phyloP scores from a whole-genome alignment of 805 yeast species.

The Lipomyces kockii region DNA sequence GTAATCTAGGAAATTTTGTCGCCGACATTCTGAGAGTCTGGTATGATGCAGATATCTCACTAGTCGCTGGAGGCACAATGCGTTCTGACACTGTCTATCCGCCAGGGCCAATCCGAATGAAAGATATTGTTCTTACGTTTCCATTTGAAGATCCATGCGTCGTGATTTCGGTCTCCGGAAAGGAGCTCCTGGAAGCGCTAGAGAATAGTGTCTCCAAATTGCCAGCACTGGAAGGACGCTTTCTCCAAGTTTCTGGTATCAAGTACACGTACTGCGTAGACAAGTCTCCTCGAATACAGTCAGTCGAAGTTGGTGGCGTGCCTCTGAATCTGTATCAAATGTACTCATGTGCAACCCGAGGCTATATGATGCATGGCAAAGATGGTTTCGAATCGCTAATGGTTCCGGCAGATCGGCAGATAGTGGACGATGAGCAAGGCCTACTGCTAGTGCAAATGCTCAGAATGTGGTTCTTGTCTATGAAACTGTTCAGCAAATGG shows the following conservation, averaged over 20 bases:
- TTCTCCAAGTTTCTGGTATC: slow-evolving; percentile 37
- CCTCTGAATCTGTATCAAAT: slow-evolving; percentile 29
- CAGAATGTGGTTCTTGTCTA: slow-evolving; percentile 37
- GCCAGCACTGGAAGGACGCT: slow-evolving; percentile 39
- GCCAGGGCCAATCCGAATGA: slow-evolving; percentile 30
- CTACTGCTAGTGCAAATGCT: slow-evolving; percentile 32
- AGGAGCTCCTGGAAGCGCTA: slow-evolving; percentile 30
- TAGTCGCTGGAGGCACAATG: slow-evolving; percentile 38
- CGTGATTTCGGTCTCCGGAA: slow-evolving; percentile 34
- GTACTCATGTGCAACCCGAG: slow-evolving; percentile 36
- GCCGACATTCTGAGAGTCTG: slow-evolving; percentile 35
- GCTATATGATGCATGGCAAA: slow-evolving; percentile 36
- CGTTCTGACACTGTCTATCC: slow-evolving; percentile 36
- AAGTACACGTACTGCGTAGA: slow-evolving; percentile 27
- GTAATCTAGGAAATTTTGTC: slow-evolving; percentile 36
- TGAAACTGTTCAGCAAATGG: slow-evolving; percentile 22
- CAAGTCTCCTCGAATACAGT: slow-evolving; percentile 28
- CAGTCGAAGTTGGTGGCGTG: slow-evolving; percentile 23
- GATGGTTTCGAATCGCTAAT: slow-evolving; percentile 35
- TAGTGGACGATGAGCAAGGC: slow-evolving; percentile 38
- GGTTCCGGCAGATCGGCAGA: slow-evolving; percentile 25
- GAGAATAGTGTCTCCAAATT: slow-evolving; percentile 38
- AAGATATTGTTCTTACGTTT: slow-evolving; percentile 35
- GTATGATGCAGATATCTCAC: slow-evolving; percentile 36
- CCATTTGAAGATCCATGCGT: slow-evolving; percentile 40